Evolutionary conservation across 2,329 filamentous ascomycete species (phyloP), one percentile per base, ranked within the genome.

Genomic region (Fusarium tjaetaba): DNA sequence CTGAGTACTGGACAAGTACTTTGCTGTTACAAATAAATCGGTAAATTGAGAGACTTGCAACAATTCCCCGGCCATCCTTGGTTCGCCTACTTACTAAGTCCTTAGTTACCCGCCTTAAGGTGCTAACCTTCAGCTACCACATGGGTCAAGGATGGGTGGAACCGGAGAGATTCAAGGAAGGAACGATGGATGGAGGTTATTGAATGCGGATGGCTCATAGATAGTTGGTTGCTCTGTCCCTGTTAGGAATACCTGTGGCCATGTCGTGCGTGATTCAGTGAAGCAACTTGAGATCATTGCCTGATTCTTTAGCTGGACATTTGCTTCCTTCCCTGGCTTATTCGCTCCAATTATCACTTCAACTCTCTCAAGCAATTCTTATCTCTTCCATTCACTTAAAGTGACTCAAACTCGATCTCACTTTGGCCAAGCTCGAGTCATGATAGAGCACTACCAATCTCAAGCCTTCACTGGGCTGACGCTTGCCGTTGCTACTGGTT

Each of bases 371-470:
- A 53, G 22, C 11, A 34, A 26, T 26, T 20, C 28, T 36, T 36
- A 24, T 30, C 36, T 45, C 34, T 49, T 41, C 52, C 38, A 43
- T 43, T 56, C 38, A 39, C 38, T 42, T 16, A 22, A 24, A 41
- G 49, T 15, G 32, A 36, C 32, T 49, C 55, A 36, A 62, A 39
- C 42, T 51, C 18, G 39, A 48, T 6, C 42, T 24, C 42, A 11
- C 42, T 43, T 24, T 36, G 5, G 4, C 36, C 18, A 52, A 38
- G 26, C 39, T 41, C 34, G 28, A 38, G 51, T 46, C 43, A 49
- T 45, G 53, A 73, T 75, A 67, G 72, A 74, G 16, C 36, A 53
- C 57, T 49, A 46, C 36, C 56, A 49, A 38, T 60, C 52, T 42
- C 60, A 73, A 18, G 46, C 55, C 36, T 11, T 72, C 18, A 26